Percentiles rank a stretch among this genome's conserved stretches.
phyloP scores from a whole-genome alignment of 1,284 basidiomycete species.

The Gymnopus androsaceus region DNA sequence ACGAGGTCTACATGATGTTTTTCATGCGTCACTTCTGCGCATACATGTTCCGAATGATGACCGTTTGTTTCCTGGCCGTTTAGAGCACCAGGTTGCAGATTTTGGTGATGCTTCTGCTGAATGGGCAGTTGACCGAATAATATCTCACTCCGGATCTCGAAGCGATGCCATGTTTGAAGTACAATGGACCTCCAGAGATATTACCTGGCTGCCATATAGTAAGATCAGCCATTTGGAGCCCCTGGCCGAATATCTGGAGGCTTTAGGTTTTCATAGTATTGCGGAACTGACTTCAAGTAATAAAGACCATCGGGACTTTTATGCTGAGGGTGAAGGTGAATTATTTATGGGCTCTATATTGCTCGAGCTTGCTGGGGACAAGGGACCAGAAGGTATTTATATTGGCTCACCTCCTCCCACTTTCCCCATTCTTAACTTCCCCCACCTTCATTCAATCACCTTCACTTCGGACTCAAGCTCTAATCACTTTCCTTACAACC shows the following conservation, averaged over 20 bases:
- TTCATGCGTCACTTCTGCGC: constrained; percentile 29
- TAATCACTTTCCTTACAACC: too few species aligned
- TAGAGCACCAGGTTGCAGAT: constrained; percentile 18
- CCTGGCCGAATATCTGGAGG: constrained; percentile 12
- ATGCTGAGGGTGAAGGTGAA: too few species aligned
- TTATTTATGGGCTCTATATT: too few species aligned
- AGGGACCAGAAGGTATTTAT: too few species aligned
- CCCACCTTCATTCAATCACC: too few species aligned
- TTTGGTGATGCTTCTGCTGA: constrained; percentile 19
- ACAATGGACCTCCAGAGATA: constrained; percentile 27
- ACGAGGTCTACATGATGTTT: constrained; percentile 29
- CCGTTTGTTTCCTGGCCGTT: constrained; percentile 25
- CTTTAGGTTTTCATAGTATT: constrained; percentile 5
- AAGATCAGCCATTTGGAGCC: neutral
- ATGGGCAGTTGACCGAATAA: constrained; percentile 25
- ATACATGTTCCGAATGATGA: constrained; percentile 33
- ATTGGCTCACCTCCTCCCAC: too few species aligned
- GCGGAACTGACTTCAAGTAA: too few species aligned
- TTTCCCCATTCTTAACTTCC: too few species aligned
- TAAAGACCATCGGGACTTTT: too few species aligned
- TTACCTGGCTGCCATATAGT: constrained; percentile 24
- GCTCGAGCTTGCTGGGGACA: too few species aligned
- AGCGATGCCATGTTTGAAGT: constrained; percentile 24
- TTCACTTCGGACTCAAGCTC: too few species aligned
- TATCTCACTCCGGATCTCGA: constrained; percentile 22